Percentiles rank a stretch among this genome's conserved stretches.
These are phyloP conservation scores for Talaromyces sp. DNA, from an alignment of 2,329 filamentous ascomycete genomes.

Conservation along the genomic window DNA sequence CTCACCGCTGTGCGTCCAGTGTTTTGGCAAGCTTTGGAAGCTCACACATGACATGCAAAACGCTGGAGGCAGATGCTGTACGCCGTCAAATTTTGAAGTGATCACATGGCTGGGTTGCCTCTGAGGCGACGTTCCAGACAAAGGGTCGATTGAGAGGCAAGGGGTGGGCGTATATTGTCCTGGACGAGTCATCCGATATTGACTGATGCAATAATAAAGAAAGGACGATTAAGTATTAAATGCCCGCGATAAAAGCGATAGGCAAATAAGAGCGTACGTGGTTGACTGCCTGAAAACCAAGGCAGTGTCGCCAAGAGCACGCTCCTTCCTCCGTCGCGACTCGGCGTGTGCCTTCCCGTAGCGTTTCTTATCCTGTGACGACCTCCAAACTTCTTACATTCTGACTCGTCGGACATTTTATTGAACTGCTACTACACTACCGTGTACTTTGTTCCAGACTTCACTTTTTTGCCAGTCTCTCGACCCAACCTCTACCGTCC, in stretches of 20 bases:
- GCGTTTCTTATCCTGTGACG: background rate
- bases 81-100: background rate
- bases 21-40: background rate
- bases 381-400: background rate
- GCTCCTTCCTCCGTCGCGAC: conserved; percentile 11
- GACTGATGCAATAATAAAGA: background rate
- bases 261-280: background rate
- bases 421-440: background rate
- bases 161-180: background rate
- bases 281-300: background rate
- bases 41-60: conserved; percentile 3
- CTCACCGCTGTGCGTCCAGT: background rate
- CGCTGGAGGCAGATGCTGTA: background rate
- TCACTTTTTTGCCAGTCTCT: background rate
- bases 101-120: conserved; percentile 6
- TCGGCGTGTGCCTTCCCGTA: conserved; percentile 10
- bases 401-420: background rate
- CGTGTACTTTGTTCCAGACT: no score
- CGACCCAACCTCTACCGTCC: background rate
- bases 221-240: background rate
- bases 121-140: conserved; percentile 3
- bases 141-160: background rate
- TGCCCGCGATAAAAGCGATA: background rate
- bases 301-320: background rate
- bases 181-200: background rate